Evolutionary conservation across 345 rosid species (phyloP), one percentile per base, ranked within the genome.

Genomic region (Linum usitatissimum): DNA sequence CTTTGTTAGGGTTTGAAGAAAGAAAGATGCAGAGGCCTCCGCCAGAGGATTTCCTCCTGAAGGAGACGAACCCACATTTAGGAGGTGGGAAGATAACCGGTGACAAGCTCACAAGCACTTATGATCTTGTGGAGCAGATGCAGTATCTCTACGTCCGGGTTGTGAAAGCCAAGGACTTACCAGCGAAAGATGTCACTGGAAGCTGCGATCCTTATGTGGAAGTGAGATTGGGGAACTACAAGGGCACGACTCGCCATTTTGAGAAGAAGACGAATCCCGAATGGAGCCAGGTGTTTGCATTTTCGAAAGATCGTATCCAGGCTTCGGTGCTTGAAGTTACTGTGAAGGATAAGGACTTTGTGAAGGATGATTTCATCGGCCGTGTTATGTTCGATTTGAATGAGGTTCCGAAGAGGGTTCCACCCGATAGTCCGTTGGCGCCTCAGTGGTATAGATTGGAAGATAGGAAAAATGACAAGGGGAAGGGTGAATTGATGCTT

Each of bases 101-200:
- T 18, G 92, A 90, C 71, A 90, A 86, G 78, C 82, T 81, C 13
- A 61, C 89, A 6, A 81, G 79, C 73, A 93, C 95, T 3, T 90
- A 90, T 63, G 97, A 93, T 55, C 82, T 93, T 45, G 99, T 93
- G 5, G 97, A 90, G 79, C 88, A 82, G 80, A 93, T 90, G 97
- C 86, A 81, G 40, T 93, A 72, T 72, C 80, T 93, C 42, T 93
- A 84, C 69, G 97, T 87, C 19, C 81, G 76, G 69, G 99, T 93
- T 9, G 99, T 93, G 3, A 93, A 90, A 71, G 99, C 96, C 34
- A 82, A 78, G 76, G 90, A 86, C 68, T 86, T 93, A 20, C 99
- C 99, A 0, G 82, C 65, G 17, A 93, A 82, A 86, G 97, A 90
- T 66, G 77, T 87, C 7, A 71, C 97, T 6, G 97, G 99, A 3